Base-by-base conservation (phyloP, 2,329 filamentous ascomycete genomes). In the Hypoxylon sp. region DNA sequence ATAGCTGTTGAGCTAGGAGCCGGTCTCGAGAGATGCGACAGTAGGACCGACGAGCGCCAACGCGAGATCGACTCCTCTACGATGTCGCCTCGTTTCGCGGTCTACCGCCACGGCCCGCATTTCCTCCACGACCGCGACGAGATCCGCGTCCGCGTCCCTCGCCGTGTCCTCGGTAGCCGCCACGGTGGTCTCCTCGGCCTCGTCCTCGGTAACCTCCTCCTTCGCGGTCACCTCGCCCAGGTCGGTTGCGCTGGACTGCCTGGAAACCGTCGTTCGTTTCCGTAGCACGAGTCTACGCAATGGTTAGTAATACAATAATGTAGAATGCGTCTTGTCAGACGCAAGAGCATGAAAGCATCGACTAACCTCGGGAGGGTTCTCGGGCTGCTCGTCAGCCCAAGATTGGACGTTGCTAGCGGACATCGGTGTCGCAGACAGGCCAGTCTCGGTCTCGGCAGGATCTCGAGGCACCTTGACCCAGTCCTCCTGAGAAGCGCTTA, bases 311-410 rank as follows among this genome's bases (percentile, higher is more conserved):
- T 8, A 48, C 55, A 18, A 56, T 49, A 42, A 17, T 61, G 38
- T 41, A 45, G 6, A 37, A 51, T 41, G 33, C 24, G 33, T 11
- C n/a, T 18, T 8, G 10, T 15, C 7, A 21, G 5, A 23, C 11
- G n/a, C 13, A 40, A n/a, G 21, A 18, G n/a, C 4, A 35, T n/a
- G 10, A 21, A 41, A 42, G 29, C 20, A 38, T 35, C 21, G 20
- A 69, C 77, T 66, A 72, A 83, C 80, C 70, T 79, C 77, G 24
- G 73, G 65, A 31, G 73, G 73, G 52, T 73, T 74, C 58, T 87
- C 84, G 15, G 88, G 85, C 67, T 90, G 84, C 59, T 95, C 90
- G 69, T 96, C 92, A 21, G 91, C 91, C 91, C 91, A 96, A 68
- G 88, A 92, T 70, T 89, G 86, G 24, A 81, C 80, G 68, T 82